Percentiles rank a stretch among this genome's conserved stretches.
These are phyloP conservation scores for Mycoemilia scoparia DNA, from an alignment of 192 early-diverging fungal genomes.

Conservation along the genomic window DNA sequence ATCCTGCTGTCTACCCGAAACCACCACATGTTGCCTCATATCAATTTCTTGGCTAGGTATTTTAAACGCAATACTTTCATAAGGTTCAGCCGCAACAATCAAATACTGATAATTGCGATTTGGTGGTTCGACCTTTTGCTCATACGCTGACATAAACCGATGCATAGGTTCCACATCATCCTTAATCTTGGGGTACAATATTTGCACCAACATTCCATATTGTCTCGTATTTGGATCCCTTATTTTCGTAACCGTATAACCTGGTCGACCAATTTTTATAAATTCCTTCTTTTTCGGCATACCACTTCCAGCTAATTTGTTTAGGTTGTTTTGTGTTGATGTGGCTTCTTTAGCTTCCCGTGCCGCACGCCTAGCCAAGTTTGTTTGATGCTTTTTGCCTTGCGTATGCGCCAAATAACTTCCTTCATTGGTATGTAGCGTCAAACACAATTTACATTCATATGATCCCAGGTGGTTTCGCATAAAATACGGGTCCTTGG, in stretches of 20 bases:
- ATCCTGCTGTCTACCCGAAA: too few species aligned
- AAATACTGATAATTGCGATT: constrained; percentile 82
- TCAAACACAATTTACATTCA: constrained; percentile 71
- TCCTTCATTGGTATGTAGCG: constrained; percentile 80
- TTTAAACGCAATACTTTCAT: constrained; percentile 88
- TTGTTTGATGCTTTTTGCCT: constrained; percentile 95
- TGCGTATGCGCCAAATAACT: constrained; percentile 93
- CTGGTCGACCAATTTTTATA: constrained; percentile 91
- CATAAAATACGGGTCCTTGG: constrained; percentile 96
- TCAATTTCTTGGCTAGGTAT: constrained; percentile 89
- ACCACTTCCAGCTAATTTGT: too few species aligned
- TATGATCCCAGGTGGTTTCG: constrained; percentile 70
- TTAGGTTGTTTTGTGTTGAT: neutral
- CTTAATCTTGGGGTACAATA: constrained; percentile 86
- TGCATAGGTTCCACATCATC: constrained; percentile 69
- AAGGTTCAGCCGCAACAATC: constrained; percentile 88
- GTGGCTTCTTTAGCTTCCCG: constrained; percentile 52
- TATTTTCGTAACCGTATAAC: constrained; percentile 84
- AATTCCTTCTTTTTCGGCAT: constrained; percentile 44
- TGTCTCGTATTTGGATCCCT: constrained; percentile 73
- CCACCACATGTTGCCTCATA: constrained; percentile 44
- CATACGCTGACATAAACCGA: constrained; percentile 93
- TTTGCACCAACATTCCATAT: constrained; percentile 79
- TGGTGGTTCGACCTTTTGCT: constrained; percentile 78
- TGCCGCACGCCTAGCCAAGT: constrained; percentile 73